Percentiles rank a stretch among this genome's conserved stretches.
phyloP scores from a whole-genome alignment of 805 yeast genomes.

The Saturnispora silvae region DNA sequence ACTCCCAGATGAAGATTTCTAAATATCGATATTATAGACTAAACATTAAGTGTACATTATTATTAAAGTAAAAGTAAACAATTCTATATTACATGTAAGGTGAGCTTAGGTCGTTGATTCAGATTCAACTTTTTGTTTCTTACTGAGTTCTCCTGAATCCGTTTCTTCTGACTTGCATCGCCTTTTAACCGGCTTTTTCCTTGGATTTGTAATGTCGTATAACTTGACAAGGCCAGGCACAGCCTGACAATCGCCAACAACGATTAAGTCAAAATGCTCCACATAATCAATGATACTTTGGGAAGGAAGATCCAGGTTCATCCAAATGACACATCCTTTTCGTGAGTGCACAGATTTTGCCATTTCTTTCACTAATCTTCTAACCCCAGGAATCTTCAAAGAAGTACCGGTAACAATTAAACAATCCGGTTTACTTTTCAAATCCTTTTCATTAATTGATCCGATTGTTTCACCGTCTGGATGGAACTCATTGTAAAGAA shows the following conservation, averaged over 20 bases:
- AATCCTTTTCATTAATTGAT: conserved; percentile 55
- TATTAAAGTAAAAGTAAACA: conserved; percentile 1
- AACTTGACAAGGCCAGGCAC: conserved; percentile 29
- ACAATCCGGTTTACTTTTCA: conserved; percentile 61
- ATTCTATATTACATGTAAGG: not conserved
- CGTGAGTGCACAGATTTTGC: conserved; percentile 44
- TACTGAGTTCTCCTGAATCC: not conserved
- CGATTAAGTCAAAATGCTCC: conserved; percentile 45
- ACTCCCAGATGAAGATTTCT: conserved; percentile 40
- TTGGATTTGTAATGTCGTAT: conserved; percentile 14
- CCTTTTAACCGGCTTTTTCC: not conserved
- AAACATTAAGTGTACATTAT: not conserved
- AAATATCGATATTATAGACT: not conserved
- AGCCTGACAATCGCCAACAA: conserved; percentile 57
- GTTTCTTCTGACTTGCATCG: not conserved
- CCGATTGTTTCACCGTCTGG: conserved; percentile 89
- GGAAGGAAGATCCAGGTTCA: conserved; percentile 46
- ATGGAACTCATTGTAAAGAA: conserved; percentile 63
- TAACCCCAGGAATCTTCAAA: conserved; percentile 67
- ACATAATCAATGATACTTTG: conserved; percentile 38
- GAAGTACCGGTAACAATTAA: conserved; percentile 78
- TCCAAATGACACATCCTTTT: conserved; percentile 52
- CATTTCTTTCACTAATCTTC: conserved; percentile 50
- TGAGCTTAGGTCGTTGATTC: not conserved
- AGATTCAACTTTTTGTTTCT: not conserved